Conservation (phyloP, 805 yeast species). For the Isabelozyma gotoi region DNA sequence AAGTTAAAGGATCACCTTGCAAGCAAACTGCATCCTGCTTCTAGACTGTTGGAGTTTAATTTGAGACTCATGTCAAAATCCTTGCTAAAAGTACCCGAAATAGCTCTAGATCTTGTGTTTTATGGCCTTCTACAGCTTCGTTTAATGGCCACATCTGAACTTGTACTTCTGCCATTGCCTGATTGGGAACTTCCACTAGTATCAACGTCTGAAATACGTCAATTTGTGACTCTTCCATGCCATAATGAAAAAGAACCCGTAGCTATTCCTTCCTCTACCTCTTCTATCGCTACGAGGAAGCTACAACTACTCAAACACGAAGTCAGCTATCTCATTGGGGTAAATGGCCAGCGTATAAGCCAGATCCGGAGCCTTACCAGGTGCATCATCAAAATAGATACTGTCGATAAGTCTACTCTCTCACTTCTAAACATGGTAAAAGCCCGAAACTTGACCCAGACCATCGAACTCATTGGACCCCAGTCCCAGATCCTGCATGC, state of each 20-base stretch:
- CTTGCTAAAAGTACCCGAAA: neutral
- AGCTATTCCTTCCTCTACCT: neutral
- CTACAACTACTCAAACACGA: conserved; percentile 9
- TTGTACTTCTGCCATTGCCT: neutral
- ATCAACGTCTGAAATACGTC: neutral
- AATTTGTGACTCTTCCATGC: neutral
- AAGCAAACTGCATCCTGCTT: neutral
- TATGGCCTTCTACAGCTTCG: neutral
- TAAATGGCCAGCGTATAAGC: conserved; percentile 20
- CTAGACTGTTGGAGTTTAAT: neutral
- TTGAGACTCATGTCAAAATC: neutral
- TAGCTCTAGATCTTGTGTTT: neutral
- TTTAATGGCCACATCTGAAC: neutral
- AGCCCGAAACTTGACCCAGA: conserved; percentile 11
- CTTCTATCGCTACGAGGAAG: neutral
- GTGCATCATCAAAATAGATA: conserved; percentile 21
- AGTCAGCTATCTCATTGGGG: conserved; percentile 25
- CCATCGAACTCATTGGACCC: conserved; percentile 15
- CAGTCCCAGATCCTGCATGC: conserved; percentile 14
- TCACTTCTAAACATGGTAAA: conserved; percentile 8
- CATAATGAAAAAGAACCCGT: neutral
- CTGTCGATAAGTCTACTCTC: conserved; percentile 6
- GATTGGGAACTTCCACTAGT: neutral
- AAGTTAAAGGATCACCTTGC: neutral
- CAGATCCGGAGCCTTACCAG: conserved; percentile 18